Evolutionary conservation across 345 rosid species (phyloP).

Genomic region (Bruguiera parviflora): DNA sequence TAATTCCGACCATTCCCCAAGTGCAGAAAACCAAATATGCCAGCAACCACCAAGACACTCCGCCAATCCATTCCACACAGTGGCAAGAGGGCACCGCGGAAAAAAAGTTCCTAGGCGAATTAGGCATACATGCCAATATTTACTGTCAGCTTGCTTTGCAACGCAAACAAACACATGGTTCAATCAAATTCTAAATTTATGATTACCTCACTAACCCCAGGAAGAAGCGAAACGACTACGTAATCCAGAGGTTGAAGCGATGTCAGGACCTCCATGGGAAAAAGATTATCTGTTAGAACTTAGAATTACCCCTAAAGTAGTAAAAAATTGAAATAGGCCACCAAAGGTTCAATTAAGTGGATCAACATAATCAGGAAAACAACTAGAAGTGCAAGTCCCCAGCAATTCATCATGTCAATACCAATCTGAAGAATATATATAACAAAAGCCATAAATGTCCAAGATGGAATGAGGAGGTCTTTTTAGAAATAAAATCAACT

Average conservation of each 20-base stretch:
- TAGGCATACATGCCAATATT: neutral
- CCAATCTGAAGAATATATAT: neutral
- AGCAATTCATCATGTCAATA: neutral
- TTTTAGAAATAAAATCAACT: neutral
- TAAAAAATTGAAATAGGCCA: too few relatives aligned
- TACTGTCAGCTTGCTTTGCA: neutral
- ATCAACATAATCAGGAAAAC: too few relatives aligned
- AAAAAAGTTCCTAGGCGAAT: constrained; percentile 66
- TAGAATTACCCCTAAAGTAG: too few relatives aligned
- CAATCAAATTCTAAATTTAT: neutral
- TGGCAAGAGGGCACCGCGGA: constrained; percentile 73
- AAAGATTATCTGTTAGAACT: neutral
- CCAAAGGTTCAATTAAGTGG: too few relatives aligned
- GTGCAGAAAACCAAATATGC: constrained; percentile 73
- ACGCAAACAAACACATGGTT: neutral
- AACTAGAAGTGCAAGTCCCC: too few relatives aligned
- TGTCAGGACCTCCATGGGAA: constrained; percentile 58
- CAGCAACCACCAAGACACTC: constrained; percentile 50
- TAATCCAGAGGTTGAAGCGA: constrained; percentile 82
- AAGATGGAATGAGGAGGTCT: neutral
- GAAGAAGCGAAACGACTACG: constrained; percentile 64
- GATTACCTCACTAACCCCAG: constrained; percentile 81
- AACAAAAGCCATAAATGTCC: neutral
- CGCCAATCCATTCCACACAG: constrained; percentile 63
- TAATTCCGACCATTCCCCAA: constrained; percentile 78